Conservation (phyloP, 2,329 filamentous ascomycete species). For the Fusarium anguioides region DNA sequence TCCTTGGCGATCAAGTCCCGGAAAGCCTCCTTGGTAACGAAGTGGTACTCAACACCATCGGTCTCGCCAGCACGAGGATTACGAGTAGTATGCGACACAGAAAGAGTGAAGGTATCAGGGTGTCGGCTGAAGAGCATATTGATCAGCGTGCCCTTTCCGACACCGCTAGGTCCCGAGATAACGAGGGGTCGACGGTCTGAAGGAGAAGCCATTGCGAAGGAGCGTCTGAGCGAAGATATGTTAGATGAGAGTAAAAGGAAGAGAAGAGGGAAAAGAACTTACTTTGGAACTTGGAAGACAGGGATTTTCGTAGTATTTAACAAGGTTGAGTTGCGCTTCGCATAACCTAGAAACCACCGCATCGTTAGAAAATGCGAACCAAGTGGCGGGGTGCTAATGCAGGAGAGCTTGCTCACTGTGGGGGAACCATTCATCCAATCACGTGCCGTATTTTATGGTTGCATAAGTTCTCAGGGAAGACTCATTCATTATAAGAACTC, state of each 20-base stretch:
- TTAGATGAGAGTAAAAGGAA: background rate
- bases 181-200: conserved; percentile 73
- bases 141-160: conserved; percentile 85
- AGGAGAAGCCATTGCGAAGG: conserved; percentile 47
- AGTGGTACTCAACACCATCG: conserved; percentile 85
- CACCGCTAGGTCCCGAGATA: conserved; percentile 82
- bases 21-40: conserved; percentile 74
- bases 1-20: conserved; percentile 70
- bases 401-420: conserved; percentile 11
- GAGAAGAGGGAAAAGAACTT: background rate
- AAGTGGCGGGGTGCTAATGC: conserved; percentile 20
- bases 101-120: conserved; percentile 64
- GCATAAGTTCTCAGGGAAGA: background rate
- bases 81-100: conserved; percentile 82
- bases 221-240: conserved; percentile 5
- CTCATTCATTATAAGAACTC: background rate
- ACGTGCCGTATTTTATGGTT: conserved; percentile 5
- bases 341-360: conserved; percentile 30
- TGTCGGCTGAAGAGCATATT: conserved; percentile 72
- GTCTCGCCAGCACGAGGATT: conserved; percentile 79
- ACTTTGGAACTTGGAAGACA: conserved; percentile 19
- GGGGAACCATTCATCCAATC: conserved; percentile 21
- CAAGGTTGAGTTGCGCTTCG: conserved; percentile 30
- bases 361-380: conserved; percentile 31
- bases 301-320: conserved; percentile 13